Percentiles rank a stretch among this genome's conserved stretches.
These are phyloP conservation scores for Cystobasidium sp. DNA, from an alignment of 1,284 basidiomycete species.

Conservation along the genomic window DNA sequence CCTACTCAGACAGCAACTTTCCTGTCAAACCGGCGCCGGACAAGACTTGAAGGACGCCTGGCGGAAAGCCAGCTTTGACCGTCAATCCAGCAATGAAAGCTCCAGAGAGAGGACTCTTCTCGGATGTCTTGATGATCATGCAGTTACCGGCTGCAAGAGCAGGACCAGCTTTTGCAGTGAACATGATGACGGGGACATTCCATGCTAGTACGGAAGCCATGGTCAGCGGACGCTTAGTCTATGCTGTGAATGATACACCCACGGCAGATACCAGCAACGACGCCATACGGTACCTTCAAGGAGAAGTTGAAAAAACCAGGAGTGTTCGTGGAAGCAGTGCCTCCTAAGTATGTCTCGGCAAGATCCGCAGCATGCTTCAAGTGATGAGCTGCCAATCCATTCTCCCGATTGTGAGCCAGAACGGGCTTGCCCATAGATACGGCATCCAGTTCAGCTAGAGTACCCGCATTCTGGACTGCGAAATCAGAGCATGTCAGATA, in stretches of 20 bases:
- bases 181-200: constrained; percentile 50
- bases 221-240: neutral
- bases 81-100: constrained; percentile 51
- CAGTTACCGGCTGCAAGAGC: constrained; percentile 53
- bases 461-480: constrained; percentile 15
- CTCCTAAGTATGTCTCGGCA: constrained; percentile 29
- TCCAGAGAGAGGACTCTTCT: constrained; percentile 53
- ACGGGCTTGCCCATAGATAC: constrained; percentile 34
- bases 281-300: constrained; percentile 34
- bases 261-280: constrained; percentile 35
- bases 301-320: constrained; percentile 42
- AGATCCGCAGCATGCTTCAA: constrained; percentile 33
- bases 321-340: constrained; percentile 38
- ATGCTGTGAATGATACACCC: neutral
- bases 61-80: constrained; percentile 52
- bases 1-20: constrained; percentile 39
- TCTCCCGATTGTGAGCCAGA: constrained; percentile 2
- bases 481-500: neutral
- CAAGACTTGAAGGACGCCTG: constrained; percentile 51
- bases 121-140: constrained; percentile 55
- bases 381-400: neutral
- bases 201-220: constrained; percentile 38
- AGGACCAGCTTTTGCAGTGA: constrained; percentile 54
- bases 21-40: constrained; percentile 53
- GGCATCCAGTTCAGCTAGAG: constrained; percentile 26